Base-by-base conservation (phyloP, 441 rosid species). In the Heliophila coronopifolia region DNA sequence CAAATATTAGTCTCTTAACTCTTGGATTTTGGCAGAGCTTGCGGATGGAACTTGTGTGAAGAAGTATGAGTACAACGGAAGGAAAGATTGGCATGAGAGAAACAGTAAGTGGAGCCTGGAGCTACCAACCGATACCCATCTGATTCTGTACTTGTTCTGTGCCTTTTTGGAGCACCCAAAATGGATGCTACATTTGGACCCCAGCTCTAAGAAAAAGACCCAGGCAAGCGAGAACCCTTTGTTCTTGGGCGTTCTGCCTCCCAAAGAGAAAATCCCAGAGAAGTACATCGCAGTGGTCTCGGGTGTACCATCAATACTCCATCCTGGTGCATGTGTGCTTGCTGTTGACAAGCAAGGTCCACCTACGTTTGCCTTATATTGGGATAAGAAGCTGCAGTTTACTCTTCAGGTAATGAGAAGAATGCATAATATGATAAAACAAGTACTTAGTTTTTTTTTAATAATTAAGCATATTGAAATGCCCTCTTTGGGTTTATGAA, bases 181-280 rank as follows among this genome's bases (percentile, higher is more conserved):
- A 69, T 91, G 98, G 98, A 91, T 83, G 96, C 68, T 87, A n/a
- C 98, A 84, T 61, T 76, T 91, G 33, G 98, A 91, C 72, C 95
- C 96, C 7, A 58, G 86, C 36, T 80, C 93, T n/a, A 72, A 81
- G 62, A 66, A 85, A 39, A 96, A 89, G 50, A 78, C 82, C 11
- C 95, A 85, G 47, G 76, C 89, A 18, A 83, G 94, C 78, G 79
- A 77, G 63, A 87, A 85, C 45, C 96, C 95, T 7, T 69, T 91
- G 18, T 81, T 84, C 72, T 72, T 87, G 63, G 96, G 98, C 32
- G 73, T 74, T 50, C 59, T 84, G 35, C 98, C 93, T 58, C 87
- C 92, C 9, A 91, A 85, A 62, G 96, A 87, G 71, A 79, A 87
- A 67, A 81, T 87, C 49, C 96, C 93, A 1, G 98, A 91, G 76